phyloP scores from a whole-genome alignment of 805 yeast species.

The Wickerhamiella kazuoi region DNA sequence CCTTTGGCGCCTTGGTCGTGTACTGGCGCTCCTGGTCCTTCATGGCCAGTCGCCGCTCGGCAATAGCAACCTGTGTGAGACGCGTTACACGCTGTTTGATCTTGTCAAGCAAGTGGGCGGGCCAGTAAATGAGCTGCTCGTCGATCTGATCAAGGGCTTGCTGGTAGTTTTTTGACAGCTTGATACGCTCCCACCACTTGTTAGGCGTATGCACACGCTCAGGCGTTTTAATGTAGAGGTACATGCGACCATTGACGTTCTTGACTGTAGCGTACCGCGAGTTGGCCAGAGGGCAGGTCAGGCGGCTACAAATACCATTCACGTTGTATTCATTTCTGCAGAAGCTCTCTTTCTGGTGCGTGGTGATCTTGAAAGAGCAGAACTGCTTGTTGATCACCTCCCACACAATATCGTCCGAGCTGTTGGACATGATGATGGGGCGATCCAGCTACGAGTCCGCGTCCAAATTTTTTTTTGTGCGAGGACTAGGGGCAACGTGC shows the following conservation, averaged over 20 bases:
- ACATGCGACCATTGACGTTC: conserved; percentile 20
- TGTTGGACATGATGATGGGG: conserved; percentile 11
- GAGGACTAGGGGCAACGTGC: too few species aligned
- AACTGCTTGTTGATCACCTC: conserved; percentile 89
- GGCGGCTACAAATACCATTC: conserved; percentile 80
- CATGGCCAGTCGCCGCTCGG: conserved; percentile 83
- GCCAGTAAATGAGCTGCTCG: conserved; percentile 80
- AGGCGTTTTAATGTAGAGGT: conserved; percentile 78
- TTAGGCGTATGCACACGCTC: conserved; percentile 95
- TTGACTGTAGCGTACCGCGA: conserved; percentile 24
- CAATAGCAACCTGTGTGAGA: conserved; percentile 84
- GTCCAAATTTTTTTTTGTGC: neutral
- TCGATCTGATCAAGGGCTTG: conserved; percentile 82
- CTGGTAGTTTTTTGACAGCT: conserved; percentile 71
- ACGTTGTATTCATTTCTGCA: conserved; percentile 95
- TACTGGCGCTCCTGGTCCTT: conserved; percentile 84
- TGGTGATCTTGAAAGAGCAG: conserved; percentile 83
- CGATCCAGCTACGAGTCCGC: neutral
- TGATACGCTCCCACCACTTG: conserved; percentile 87
- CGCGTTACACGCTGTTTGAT: conserved; percentile 93
- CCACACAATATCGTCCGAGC: conserved; percentile 81
- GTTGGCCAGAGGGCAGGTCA: conserved; percentile 88
- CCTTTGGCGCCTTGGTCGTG: conserved; percentile 85
- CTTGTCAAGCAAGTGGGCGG: conserved; percentile 72
- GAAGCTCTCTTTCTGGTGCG: conserved; percentile 77